Evolutionary conservation across 2,329 filamentous ascomycete species (phyloP).

Genomic region (Myrmaecium sp.): DNA sequence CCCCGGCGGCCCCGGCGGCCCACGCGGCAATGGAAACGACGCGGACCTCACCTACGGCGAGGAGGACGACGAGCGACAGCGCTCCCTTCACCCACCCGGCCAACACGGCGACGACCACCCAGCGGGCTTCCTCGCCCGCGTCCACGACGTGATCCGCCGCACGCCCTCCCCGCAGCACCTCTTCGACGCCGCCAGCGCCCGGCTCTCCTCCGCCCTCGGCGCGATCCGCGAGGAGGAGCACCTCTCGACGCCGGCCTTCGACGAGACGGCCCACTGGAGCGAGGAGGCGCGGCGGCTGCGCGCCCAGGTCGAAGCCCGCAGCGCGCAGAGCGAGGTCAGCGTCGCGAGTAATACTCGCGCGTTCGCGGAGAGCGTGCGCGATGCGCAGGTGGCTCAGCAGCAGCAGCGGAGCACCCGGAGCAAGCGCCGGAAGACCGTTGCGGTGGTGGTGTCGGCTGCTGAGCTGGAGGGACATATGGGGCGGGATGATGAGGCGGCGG

Average conservation of each 20-base stretch:
- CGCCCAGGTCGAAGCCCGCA: constrained; percentile 28
- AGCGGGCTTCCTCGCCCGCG: constrained; percentile 52
- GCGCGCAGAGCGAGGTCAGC: constrained; percentile 16
- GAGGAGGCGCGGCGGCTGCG: constrained; percentile 81
- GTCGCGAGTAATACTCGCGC: constrained; percentile 16
- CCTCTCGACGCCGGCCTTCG: no score
- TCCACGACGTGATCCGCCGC: constrained; percentile 65
- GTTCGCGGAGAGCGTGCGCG: constrained; percentile 14
- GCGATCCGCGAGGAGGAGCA: constrained; percentile 77
- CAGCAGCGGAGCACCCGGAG: constrained; percentile 7
- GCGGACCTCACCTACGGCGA: constrained; percentile 9
- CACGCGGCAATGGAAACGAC: constrained; percentile 6
- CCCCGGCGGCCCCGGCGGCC: constrained; percentile 26
- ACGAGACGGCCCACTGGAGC: constrained; percentile 79
- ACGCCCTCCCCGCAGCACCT: constrained; percentile 81
- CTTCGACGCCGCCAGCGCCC: constrained; percentile 66
- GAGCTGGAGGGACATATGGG: constrained; percentile 3
- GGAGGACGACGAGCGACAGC: not conserved
- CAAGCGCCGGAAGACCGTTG: constrained; percentile 48
- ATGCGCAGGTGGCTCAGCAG: constrained; percentile 7
- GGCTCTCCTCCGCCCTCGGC: constrained; percentile 63
- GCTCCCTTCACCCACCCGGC: constrained; percentile 12
- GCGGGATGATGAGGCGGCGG: constrained; percentile 23
- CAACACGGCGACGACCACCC: constrained; percentile 9
- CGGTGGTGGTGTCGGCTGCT: constrained; percentile 66